phyloP scores from a whole-genome alignment of 176 grass and related monocot species.

The Microstegium vimineum region DNA sequence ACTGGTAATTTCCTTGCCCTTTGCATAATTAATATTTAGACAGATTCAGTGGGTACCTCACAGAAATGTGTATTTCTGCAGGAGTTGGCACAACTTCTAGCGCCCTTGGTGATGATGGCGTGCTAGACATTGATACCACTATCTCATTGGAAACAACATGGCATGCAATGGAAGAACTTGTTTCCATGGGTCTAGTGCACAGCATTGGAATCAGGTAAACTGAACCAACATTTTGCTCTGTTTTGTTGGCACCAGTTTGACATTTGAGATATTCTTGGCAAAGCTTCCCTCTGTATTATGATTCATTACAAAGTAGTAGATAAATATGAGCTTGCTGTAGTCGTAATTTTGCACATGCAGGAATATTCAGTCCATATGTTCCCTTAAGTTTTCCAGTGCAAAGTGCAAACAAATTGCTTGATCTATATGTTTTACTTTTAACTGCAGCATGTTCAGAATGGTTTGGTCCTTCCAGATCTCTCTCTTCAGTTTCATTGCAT shows the following conservation, averaged over 20 bases:
- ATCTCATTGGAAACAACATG: slow-evolving; percentile 95
- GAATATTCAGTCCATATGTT: too few species aligned
- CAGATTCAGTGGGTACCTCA: not conserved
- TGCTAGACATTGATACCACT: slow-evolving; percentile 89
- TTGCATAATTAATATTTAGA: not conserved
- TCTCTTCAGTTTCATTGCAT: not conserved
- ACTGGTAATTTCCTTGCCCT: slow-evolving; percentile 40
- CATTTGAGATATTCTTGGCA: not conserved
- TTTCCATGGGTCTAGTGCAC: slow-evolving; percentile 63
- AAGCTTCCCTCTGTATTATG: not conserved
- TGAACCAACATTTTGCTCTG: not conserved
- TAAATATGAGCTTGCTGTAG: not conserved
- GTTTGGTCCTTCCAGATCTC: not conserved
- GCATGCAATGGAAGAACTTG: slow-evolving; percentile 97
- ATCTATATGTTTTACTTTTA: not conserved
- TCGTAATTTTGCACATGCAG: too few species aligned
- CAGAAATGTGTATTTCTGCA: slow-evolving; percentile 11
- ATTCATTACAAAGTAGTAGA: not conserved
- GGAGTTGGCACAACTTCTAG: slow-evolving; percentile 76
- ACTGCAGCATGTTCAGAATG: not conserved
- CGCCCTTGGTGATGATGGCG: slow-evolving; percentile 75
- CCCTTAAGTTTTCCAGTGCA: too few species aligned
- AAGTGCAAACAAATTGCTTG: not conserved
- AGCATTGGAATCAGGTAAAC: slow-evolving; percentile 90
- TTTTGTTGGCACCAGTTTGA: not conserved